Evolutionary conservation across 108 stramenopile species (phyloP).

Genomic region (Hondaea fermentalgiana): DNA sequence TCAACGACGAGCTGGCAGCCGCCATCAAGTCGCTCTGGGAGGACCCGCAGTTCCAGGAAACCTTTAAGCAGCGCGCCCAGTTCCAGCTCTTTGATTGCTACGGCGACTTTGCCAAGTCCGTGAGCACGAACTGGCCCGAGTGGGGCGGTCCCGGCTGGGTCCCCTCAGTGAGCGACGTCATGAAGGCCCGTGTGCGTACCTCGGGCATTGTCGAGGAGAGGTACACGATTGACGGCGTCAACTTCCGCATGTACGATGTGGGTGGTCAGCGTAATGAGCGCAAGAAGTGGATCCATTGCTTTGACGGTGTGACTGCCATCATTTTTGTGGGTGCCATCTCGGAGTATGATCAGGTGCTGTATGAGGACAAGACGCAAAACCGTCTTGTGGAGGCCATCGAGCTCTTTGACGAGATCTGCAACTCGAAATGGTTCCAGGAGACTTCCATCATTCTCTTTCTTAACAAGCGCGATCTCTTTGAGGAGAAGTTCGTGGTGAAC

Average conservation of each 20-base stretch:
- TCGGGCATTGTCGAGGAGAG: slow-evolving; percentile 72
- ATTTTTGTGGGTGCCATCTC: slow-evolving; percentile 92
- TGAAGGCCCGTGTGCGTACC: slow-evolving; percentile 87
- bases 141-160: slow-evolving; percentile 65
- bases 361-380: slow-evolving; percentile 86
- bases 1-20: slow-evolving; percentile 27
- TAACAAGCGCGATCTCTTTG: slow-evolving; percentile 63
- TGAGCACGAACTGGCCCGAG: slow-evolving; percentile 20
- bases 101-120: neutral
- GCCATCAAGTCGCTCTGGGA: slow-evolving; percentile 41
- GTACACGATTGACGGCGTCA: slow-evolving; percentile 1
- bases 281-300: slow-evolving; percentile 54
- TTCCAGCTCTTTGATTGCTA: slow-evolving; percentile 23
- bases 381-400: slow-evolving; percentile 91
- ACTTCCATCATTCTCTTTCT: slow-evolving; percentile 68
- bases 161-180: slow-evolving; percentile 81
- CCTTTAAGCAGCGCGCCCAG: slow-evolving; percentile 10
- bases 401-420: slow-evolving; percentile 75
- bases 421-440: slow-evolving; percentile 53
- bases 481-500: slow-evolving; percentile 44
- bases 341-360: slow-evolving; percentile 91
- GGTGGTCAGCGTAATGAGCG: slow-evolving; percentile 53
- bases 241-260: slow-evolving; percentile 45
- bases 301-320: slow-evolving; percentile 90
- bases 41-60: slow-evolving; percentile 30